Base-by-base conservation (phyloP, 2,329 filamentous ascomycete species). In the Chrysoporthe deuterocubensis region DNA sequence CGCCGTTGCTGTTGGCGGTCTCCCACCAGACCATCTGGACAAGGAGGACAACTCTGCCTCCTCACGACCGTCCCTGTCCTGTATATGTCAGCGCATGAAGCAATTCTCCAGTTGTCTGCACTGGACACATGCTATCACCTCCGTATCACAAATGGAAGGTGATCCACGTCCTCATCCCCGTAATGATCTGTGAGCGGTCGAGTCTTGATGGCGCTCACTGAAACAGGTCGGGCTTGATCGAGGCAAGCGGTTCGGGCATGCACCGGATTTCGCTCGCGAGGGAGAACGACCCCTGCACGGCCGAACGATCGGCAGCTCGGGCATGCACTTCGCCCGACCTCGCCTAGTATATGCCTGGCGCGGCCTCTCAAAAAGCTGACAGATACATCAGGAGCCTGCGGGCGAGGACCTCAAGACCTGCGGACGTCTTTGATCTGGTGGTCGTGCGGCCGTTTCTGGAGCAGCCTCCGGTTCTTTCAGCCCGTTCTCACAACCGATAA, bases 251-350 rank as follows among this genome's bases (percentile, higher is more conserved):
- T 34, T 66, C 65, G 65, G 65, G 65, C 42, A 66, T 66, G 48
- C 26, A 34, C 40, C 54, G 44, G 50, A 37, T 57, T 54, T 21
- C 48, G 16, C 50, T 16, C 9, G 57, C 16, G 34, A 18, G 26
- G 34, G 21, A 14, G 3, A 16, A 54, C 40, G 34, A 52, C 42
- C 64, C 64, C 48, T 62, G 58, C 21, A 66, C 64, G 48, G 46
- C 44, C 56, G 56, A 65, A 43, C n/a, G 57, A 44, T 62, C 65
- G 65, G 65, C 48, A 13, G 21, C 11, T 62, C 65, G 65, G 65
- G 65, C 50, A 66, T 62, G 50, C 58, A 21, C 34, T 56, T 37
- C 2, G 46, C 52, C 65, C 65, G 65, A 62, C 58, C 43, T 62
- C 57, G 62, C 9, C n/a, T 16, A 42, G 16, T 6, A 13, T 34